phyloP scores from a whole-genome alignment of 1,284 basidiomycete genomes.

The Austroboletus niveus region DNA sequence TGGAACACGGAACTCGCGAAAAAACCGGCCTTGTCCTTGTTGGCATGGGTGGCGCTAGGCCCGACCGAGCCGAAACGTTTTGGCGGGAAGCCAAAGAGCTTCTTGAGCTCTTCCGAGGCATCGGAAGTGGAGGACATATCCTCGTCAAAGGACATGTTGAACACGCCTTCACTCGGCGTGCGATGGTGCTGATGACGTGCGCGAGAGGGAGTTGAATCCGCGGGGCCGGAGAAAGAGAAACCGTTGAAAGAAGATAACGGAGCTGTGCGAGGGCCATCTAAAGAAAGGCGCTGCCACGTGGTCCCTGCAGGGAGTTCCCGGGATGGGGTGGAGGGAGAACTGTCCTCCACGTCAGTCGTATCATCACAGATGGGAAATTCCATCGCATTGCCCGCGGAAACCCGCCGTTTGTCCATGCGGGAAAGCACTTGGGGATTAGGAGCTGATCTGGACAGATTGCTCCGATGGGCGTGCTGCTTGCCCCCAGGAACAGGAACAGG shows the following conservation, averaged over 20 bases:
- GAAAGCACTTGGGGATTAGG: constrained; percentile 18
- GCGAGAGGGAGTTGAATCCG: constrained; percentile 33
- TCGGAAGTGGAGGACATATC: constrained; percentile 47
- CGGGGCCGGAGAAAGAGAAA: constrained; percentile 39
- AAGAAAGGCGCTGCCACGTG: constrained; percentile 34
- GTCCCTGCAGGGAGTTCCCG: constrained; percentile 25
- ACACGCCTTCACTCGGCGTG: constrained; percentile 64
- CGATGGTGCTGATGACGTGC: constrained; percentile 47
- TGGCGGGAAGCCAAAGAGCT: constrained; percentile 33
- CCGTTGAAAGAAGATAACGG: constrained; percentile 40
- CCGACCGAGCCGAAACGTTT: constrained; percentile 33
- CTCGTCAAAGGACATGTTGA: constrained; percentile 68
- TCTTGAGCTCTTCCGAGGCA: constrained; percentile 39
- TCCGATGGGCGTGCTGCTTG: constrained; percentile 41
- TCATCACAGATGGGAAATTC: constrained; percentile 71
- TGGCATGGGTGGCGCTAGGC: constrained; percentile 21
- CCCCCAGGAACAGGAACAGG: constrained; percentile 47
- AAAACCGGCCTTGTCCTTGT: constrained; percentile 43
- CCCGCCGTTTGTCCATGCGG: constrained; percentile 30
- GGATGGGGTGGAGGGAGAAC: constrained; percentile 41
- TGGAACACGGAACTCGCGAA: constrained; percentile 78
- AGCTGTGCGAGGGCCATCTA: constrained; percentile 50
- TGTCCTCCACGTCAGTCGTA: constrained; percentile 47
- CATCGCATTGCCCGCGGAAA: constrained; percentile 24
- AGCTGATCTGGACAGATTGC: constrained; percentile 34